These are phyloP conservation scores for Albugo candida DNA, from an alignment of 352 stramenopile species.

Conservation along the genomic window DNA sequence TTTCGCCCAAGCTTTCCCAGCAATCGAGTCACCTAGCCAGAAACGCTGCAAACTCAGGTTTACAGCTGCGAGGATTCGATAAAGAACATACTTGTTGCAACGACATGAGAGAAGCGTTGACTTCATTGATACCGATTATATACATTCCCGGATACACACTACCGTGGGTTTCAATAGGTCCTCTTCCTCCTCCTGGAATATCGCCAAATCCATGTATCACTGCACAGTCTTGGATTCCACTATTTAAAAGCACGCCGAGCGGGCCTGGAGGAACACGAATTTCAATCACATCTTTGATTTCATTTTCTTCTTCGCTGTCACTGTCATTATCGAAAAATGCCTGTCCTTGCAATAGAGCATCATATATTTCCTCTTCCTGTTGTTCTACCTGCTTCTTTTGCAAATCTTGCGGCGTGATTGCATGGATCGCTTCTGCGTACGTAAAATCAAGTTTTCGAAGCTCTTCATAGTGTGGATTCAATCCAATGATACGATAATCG, in stretches of 20 bases:
- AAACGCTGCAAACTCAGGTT: not conserved
- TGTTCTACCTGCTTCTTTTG: not conserved
- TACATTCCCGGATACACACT: slow-evolving; percentile 61
- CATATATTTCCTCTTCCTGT: slow-evolving; percentile 15
- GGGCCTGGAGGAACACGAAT: slow-evolving; percentile 48
- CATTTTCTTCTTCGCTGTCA: slow-evolving; percentile 56
- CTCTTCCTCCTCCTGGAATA: slow-evolving; percentile 29
- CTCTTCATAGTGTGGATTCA: slow-evolving; percentile 52
- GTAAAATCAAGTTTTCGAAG: slow-evolving; percentile 50
- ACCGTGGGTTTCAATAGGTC: slow-evolving; percentile 38
- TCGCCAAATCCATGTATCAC: slow-evolving; percentile 69
- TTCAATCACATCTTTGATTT: slow-evolving; percentile 59
- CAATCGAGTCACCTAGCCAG: slow-evolving; percentile 27
- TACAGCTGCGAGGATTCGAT: not conserved
- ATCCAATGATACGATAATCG: slow-evolving; percentile 65
- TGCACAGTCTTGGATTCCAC: slow-evolving; percentile 52
- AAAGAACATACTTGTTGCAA: slow-evolving; percentile 9
- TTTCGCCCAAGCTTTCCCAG: slow-evolving; percentile 53
- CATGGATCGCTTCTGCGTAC: slow-evolving; percentile 20
- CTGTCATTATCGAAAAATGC: slow-evolving; percentile 71
- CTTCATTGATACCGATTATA: slow-evolving; percentile 77
- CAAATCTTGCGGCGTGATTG: not conserved
- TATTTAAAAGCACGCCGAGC: slow-evolving; percentile 54
- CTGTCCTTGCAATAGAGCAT: slow-evolving; percentile 41
- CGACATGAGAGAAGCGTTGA: slow-evolving; percentile 66